Conservation (phyloP, 768 basidiomycete genomes). For the Suillus hirtellus region DNA sequence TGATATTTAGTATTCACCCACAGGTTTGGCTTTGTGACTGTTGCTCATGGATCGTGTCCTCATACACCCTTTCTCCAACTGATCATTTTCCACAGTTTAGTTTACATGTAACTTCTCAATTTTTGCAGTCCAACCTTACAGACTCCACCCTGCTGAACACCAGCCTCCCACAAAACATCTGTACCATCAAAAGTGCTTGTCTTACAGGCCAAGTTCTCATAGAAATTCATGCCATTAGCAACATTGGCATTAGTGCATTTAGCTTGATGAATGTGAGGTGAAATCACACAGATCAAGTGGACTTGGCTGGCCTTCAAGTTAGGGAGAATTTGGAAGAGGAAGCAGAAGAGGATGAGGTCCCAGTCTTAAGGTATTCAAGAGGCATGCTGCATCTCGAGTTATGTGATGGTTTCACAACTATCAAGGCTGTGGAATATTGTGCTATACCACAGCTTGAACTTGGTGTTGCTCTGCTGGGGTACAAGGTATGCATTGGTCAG, state of each 20-base stretch:
- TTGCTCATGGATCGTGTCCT: slow-evolving; percentile 58
- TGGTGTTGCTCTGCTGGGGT: slow-evolving; percentile 80
- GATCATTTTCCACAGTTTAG: slow-evolving; percentile 52
- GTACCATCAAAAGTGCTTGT: slow-evolving; percentile 37
- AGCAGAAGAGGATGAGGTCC: slow-evolving; percentile 64
- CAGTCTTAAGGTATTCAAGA: slow-evolving; percentile 79
- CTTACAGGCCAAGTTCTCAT: slow-evolving; percentile 55
- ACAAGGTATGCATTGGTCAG: slow-evolving; percentile 56
- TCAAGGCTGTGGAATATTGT: slow-evolving; percentile 81
- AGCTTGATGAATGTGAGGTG: slow-evolving; percentile 69
- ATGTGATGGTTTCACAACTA: slow-evolving; percentile 68
- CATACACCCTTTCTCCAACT: slow-evolving; percentile 47
- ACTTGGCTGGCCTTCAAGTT: slow-evolving; percentile 41
- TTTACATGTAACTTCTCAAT: slow-evolving; percentile 58
- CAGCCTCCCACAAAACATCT: slow-evolving; percentile 56
- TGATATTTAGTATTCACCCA: slow-evolving; percentile 11
- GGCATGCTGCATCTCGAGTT: slow-evolving; percentile 76
- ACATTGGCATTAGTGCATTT: slow-evolving; percentile 84
- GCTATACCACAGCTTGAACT: slow-evolving; percentile 64
- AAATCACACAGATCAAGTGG: slow-evolving; percentile 60
- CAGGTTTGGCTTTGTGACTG: slow-evolving; percentile 81
- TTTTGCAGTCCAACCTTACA: slow-evolving; percentile 69
- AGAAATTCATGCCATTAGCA: slow-evolving; percentile 75
- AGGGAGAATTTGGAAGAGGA: slow-evolving; percentile 51
- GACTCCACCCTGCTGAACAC: slow-evolving; percentile 77